Conservation (phyloP, 2,329 filamentous ascomycete genomes). For the Lojkania enalia region DNA sequence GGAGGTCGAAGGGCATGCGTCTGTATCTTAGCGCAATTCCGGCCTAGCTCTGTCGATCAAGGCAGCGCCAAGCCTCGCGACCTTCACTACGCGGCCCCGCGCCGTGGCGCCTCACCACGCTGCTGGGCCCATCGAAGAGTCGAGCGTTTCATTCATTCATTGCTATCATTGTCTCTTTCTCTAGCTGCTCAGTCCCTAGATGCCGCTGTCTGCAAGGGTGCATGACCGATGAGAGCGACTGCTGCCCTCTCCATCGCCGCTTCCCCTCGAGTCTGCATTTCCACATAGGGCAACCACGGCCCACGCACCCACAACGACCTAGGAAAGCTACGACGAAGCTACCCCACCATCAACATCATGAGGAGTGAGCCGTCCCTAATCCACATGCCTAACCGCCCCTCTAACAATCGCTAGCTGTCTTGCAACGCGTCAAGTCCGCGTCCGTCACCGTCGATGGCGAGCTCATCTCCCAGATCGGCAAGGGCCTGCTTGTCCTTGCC, state of each 20-base stretch:
- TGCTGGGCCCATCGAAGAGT: neutral
- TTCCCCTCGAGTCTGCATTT: neutral
- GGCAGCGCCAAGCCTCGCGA: conserved; percentile 3
- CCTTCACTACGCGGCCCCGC: conserved; percentile 6
- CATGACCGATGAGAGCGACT: conserved; percentile 4
- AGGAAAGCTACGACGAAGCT: neutral
- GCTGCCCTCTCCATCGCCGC: neutral
- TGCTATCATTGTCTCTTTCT: neutral
- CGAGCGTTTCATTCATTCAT: neutral
- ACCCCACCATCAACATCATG: conserved; percentile 18
- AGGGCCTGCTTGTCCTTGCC: conserved; percentile 86
- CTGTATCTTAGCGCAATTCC: conserved; percentile 27
- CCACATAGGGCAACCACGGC: neutral
- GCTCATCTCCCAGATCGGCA: conserved; percentile 86
- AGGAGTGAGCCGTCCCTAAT: conserved; percentile 20
- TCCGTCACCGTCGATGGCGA: conserved; percentile 94
- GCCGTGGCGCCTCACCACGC: conserved; percentile 1
- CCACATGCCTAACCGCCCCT: too few species aligned
- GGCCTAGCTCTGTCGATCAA: conserved; percentile 32
- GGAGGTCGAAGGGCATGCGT: conserved; percentile 28
- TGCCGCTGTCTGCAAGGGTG: neutral
- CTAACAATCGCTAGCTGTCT: conserved; percentile 65
- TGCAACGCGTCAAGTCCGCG: conserved; percentile 92
- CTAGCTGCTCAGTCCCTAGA: neutral
- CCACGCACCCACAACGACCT: too few species aligned